Conservation (phyloP, 108 stramenopile genomes). For the Seminavis robusta region DNA sequence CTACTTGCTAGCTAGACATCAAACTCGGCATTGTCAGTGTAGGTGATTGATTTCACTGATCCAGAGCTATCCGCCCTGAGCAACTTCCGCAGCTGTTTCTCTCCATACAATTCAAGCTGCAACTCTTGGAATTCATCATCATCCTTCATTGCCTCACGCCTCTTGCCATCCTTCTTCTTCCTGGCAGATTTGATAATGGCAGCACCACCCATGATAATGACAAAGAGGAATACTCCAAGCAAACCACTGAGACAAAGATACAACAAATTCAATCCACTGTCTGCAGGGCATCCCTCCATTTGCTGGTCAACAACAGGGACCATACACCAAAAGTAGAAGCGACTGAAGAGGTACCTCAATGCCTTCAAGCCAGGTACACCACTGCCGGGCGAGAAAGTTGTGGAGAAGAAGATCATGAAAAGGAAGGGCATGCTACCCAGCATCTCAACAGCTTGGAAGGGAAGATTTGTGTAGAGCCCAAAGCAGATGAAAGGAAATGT, state of each 20-base stretch:
- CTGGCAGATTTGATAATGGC: no score
- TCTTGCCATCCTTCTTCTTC: no score
- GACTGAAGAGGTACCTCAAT: slow-evolving; percentile 52
- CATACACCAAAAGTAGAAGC: slow-evolving; percentile 68
- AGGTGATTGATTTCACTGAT: no score
- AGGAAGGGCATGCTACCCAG: slow-evolving; percentile 53
- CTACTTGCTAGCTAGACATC: no score
- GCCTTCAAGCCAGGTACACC: slow-evolving; percentile 45
- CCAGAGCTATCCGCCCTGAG: no score
- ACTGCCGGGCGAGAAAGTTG: slow-evolving; percentile 51
- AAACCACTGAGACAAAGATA: slow-evolving; percentile 38
- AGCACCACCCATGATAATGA: no score
- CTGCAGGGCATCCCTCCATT: slow-evolving; percentile 60
- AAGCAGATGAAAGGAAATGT: slow-evolving; percentile 48
- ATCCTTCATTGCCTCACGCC: slow-evolving; percentile 4
- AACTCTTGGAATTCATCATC: slow-evolving; percentile 12
- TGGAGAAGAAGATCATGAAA: slow-evolving; percentile 67
- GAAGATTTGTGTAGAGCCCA: slow-evolving; percentile 42
- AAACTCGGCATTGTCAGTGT: no score
- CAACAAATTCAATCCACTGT: slow-evolving; percentile 25
- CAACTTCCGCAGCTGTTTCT: no score
- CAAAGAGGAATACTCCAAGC: slow-evolving; percentile 32
- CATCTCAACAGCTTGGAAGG: slow-evolving; percentile 52
- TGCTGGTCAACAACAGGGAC: slow-evolving; percentile 34
- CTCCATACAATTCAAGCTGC: slow-evolving; percentile 15